Base-by-base conservation (phyloP, 1,284 basidiomycete species). In the Waitea zeae region DNA sequence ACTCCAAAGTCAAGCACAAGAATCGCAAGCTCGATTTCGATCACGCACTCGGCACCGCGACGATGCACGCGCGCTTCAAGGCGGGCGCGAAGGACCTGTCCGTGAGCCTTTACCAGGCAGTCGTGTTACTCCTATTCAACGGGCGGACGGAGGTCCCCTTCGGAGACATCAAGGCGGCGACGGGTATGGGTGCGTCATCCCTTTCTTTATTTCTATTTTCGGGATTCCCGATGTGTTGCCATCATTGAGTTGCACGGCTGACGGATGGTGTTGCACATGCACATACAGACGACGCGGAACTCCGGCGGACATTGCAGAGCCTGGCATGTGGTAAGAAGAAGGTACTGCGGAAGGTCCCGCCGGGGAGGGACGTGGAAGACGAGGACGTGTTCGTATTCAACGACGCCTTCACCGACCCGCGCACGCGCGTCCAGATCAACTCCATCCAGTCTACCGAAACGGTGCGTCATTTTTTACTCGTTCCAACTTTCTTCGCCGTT, bases 381-480 rank as follows among this genome's bases (percentile, higher is more conserved):
- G 60, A 54, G 1, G 93, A 97, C 51, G 52, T 69, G 35, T 93
- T 98, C 52, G 53, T 54, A 20, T 86, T 83, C 60, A 96, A 97
- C 54, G 62, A 71, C 31, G 71, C 70, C 12, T 95, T 97, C 53
- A 73, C 75, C 29, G 84, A 93, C 49, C 67, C 79, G 5, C 67
- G 74, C 17, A 60, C 75, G 33, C 82, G 79, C 45, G 73, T 98
- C 32, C 83, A 87, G 52, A 93, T 98, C 59, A 96, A 93, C 50
- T 87, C 90, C 35, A 95, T 98, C 41, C 93, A 97, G 55, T 80
- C 81, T 31, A 89, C 90, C 49, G 82, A 90, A 46, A 78, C 86
- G 39, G 83, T 87, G 46, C 36, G 69, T 57, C 9, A 20, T 33
- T 26, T 34, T 14, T 33, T 30, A 31, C 24, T 18, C 33, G 34